Evolutionary conservation across 108 stramenopile species (phyloP), one percentile per base, ranked within the genome.

Genomic region (Cylindrotheca closterium): DNA sequence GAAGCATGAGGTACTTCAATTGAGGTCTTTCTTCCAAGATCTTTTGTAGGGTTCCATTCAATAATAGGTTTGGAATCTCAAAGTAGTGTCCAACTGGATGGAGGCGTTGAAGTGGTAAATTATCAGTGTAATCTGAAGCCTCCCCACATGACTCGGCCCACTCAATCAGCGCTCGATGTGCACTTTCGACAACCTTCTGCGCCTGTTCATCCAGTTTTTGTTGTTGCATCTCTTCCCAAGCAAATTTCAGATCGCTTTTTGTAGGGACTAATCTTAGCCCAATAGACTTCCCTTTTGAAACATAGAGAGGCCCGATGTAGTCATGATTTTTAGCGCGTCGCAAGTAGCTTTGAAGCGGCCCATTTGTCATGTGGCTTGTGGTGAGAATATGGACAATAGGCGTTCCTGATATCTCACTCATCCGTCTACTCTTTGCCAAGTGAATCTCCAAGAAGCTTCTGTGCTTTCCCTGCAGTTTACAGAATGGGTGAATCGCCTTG

Each of bases 41-140:
- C 32, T 51, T 58, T 0, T 63, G 55, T 31, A 84, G 58, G 12
- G 83, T 84, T 18, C 83, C 80, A 55, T 79, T 84, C 47, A 79
- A 56, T 12, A 84, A 49, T 15, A 84, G 63, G 34, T 84, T 84
- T 0, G 83, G 83, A 50, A 84, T 31, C 58, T 84, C 83, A 37
- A 73, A 84, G 63, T 68, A 84, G 60, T 84, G 83, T 0, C 83
- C 83, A 21, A 84, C 78, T 18, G 83, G 83, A 47, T 77, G 74
- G 3, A 84, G 73, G 42, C 83, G 78, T 48, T 84, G 83, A 28
- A 65, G 53, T 0, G 83, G 79, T 10, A 74, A 19, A 54, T 80
- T 84, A 53, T 79, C 76, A 2, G 75, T 54, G 33, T 84, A 84
- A 57, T 80, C 79, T 1, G 75, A 75, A 0, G 73, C 79, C 60